A percentile compares a stretch with the other conserved stretches of the same genome.
phyloP scores from a whole-genome alignment of 2,329 filamentous ascomycete genomes.

The Polytolypa hystricis region DNA sequence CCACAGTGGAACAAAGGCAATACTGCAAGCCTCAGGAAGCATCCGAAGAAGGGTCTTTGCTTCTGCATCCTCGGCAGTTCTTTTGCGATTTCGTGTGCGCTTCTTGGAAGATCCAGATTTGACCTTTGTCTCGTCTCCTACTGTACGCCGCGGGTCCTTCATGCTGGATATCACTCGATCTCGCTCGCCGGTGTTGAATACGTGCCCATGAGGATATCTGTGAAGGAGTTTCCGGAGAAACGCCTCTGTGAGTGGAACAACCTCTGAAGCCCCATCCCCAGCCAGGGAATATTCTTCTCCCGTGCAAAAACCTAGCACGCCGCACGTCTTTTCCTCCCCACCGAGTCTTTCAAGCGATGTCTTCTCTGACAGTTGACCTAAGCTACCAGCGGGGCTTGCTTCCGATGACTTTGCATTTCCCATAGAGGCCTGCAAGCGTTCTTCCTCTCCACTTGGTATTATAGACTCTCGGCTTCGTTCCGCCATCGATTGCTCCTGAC shows the following conservation, averaged over 20 bases:
- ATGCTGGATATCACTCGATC: slow-evolving; percentile 18
- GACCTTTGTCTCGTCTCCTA: slow-evolving; percentile 14
- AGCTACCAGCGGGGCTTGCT: background rate
- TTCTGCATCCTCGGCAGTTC: slow-evolving; percentile 11
- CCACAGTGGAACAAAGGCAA: slow-evolving; percentile 24
- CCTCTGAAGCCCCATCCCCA: slow-evolving; percentile 3
- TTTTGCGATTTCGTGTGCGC: slow-evolving; percentile 11
- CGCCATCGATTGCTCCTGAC: no score
- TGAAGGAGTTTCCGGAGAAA: slow-evolving; percentile 34
- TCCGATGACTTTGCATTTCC: background rate
- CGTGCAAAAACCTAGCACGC: background rate
- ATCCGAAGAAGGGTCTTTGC: slow-evolving; percentile 15
- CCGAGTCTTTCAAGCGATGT: background rate
- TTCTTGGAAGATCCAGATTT: slow-evolving; percentile 4
- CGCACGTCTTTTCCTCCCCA: background rate
- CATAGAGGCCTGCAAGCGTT: background rate
- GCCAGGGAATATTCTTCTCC: background rate
- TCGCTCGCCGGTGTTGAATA: slow-evolving; percentile 36
- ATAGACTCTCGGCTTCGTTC: no score
- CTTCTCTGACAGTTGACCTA: background rate
- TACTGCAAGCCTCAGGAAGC: slow-evolving; percentile 17
- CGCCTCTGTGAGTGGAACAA: slow-evolving; percentile 26
- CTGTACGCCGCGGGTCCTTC: no score
- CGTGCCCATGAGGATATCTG: slow-evolving; percentile 36
- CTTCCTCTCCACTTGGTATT: no score